phyloP scores from a whole-genome alignment of 2,329 filamentous ascomycete genomes.

The Paecilomyces dactylethromorphus region DNA sequence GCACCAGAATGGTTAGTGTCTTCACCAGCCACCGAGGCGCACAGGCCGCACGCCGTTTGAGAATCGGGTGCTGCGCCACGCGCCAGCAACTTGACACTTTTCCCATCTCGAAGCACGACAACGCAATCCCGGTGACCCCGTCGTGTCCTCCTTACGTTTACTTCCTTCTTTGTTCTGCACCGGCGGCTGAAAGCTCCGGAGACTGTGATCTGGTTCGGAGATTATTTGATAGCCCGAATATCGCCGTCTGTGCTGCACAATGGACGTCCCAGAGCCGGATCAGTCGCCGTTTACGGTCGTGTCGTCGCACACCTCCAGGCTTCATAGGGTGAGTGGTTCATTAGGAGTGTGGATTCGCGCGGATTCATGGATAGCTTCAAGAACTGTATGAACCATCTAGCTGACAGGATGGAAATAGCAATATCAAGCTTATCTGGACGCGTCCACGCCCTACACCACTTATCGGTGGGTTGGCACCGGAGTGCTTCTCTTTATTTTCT shows the following conservation, averaged over 20 bases:
- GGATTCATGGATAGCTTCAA: neutral
- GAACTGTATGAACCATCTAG: neutral
- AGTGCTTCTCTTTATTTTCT: slow-evolving; percentile 70
- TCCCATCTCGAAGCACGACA: neutral
- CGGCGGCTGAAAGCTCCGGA: neutral
- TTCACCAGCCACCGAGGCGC: neutral
- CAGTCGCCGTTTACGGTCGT: slow-evolving; percentile 89
- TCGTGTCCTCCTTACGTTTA: neutral
- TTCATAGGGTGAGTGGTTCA: slow-evolving; percentile 34
- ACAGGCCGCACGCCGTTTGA: neutral
- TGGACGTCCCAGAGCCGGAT: slow-evolving; percentile 84
- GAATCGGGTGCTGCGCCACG: neutral
- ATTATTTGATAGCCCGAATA: neutral
- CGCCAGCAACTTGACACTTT: neutral
- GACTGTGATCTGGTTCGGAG: neutral
- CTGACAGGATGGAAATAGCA: slow-evolving; percentile 48
- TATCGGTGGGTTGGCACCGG: slow-evolving; percentile 91
- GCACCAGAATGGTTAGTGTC: neutral
- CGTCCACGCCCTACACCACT: slow-evolving; percentile 78
- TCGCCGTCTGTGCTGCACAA: slow-evolving; percentile 30
- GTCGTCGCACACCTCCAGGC: slow-evolving; percentile 64
- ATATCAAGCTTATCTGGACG: slow-evolving; percentile 91
- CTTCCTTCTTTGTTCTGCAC: neutral
- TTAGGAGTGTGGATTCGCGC: neutral
- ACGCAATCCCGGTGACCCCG: neutral